Evolutionary conservation across 202 grass and related monocot genomes (phyloP).

Genomic region (Schoenoplectus triqueter): DNA sequence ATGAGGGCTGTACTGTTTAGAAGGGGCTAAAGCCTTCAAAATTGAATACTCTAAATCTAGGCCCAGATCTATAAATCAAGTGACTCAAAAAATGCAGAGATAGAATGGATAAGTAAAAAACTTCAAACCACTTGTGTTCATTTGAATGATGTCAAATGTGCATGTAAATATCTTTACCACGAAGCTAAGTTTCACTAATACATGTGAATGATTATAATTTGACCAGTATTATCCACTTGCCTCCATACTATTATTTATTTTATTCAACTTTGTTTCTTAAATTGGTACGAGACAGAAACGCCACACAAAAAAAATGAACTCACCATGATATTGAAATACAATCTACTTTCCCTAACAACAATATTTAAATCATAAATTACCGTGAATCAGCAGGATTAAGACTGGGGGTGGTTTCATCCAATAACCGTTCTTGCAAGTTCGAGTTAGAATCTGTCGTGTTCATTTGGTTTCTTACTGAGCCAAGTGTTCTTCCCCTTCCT

Average conservation of each 20-base stretch:
- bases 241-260: neutral
- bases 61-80: slow-evolving; percentile 22
- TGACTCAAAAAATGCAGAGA: slow-evolving; percentile 1
- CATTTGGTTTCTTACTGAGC: slow-evolving; percentile 52
- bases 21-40: neutral
- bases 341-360: neutral
- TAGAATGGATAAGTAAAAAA: neutral
- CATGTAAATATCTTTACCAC: neutral
- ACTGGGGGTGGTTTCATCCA: slow-evolving; percentile 75
- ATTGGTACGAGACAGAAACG: neutral
- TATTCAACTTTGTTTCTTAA: neutral
- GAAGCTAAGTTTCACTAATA: neutral
- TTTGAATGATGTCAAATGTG: neutral
- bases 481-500: slow-evolving; percentile 71
- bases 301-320: neutral
- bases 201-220: neutral
- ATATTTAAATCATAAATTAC: slow-evolving; percentile 57
- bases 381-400: slow-evolving; percentile 52
- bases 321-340: neutral
- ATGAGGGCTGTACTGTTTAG: neutral
- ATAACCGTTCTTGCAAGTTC: slow-evolving; percentile 81
- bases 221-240: neutral
- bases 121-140: neutral
- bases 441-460: slow-evolving; percentile 61
- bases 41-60: slow-evolving; percentile 1